These are phyloP conservation scores for Aureobasidium lini DNA, from an alignment of 2,329 filamentous ascomycete species.

Conservation along the genomic window DNA sequence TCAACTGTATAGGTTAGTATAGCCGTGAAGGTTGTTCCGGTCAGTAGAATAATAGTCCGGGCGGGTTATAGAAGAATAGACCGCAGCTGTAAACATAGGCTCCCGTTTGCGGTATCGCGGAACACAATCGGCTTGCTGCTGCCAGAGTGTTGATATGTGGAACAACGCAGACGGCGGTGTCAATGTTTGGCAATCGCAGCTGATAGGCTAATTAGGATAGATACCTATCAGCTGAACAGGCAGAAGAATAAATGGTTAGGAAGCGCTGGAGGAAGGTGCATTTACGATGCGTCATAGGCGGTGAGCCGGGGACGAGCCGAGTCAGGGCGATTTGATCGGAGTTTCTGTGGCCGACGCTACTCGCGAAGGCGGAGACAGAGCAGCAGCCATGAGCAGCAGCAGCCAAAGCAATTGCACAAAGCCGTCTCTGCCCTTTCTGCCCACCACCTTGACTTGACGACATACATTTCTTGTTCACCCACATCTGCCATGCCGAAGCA, in stretches of 20 bases:
- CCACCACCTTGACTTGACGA: neutral
- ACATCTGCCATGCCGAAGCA: slow-evolving; percentile 2
- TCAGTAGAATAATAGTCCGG: neutral
- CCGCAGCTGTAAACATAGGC: no score
- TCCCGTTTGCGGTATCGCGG: no score
- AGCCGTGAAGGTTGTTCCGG: neutral
- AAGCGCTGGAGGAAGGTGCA: neutral
- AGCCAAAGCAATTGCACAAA: slow-evolving; percentile 3
- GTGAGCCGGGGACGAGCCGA: neutral
- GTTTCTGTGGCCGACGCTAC: slow-evolving; percentile 1
- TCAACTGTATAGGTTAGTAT: neutral
- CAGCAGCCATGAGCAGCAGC: neutral
- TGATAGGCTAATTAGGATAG: no score
- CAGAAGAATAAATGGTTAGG: neutral
- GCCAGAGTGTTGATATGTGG: no score
- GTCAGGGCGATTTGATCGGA: neutral
- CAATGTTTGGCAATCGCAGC: no score
- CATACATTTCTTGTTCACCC: neutral
- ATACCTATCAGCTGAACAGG: neutral
- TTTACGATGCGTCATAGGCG: neutral
- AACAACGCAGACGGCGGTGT: no score
- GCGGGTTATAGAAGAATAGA: neutral
- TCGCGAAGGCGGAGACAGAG: slow-evolving; percentile 1
- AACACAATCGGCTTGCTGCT: no score
- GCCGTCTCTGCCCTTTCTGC: neutral